Percentiles rank a stretch among this genome's conserved stretches.
These are phyloP conservation scores for Microsporum ferrugineum DNA, from an alignment of 2,329 filamentous ascomycete genomes.

Conservation along the genomic window DNA sequence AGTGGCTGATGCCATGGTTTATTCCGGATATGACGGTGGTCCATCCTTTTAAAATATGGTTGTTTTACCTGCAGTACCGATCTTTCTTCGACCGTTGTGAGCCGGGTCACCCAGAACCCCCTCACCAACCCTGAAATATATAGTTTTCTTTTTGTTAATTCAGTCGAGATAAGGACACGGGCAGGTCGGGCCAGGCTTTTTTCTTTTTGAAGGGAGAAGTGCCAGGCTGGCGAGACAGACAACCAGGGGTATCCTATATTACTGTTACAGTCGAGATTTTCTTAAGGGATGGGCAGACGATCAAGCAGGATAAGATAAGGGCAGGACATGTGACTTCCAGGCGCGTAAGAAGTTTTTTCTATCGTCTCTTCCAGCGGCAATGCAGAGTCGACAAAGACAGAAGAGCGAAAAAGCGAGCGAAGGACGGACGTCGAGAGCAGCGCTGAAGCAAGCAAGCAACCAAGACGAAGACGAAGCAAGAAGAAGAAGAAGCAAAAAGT, in stretches of 20 bases:
- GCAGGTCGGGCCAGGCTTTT: background rate
- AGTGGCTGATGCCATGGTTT: background rate
- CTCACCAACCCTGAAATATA: background rate
- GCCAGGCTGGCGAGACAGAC: background rate
- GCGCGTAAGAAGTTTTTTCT: background rate
- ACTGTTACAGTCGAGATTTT: background rate
- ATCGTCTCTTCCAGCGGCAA: background rate
- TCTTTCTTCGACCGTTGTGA: background rate
- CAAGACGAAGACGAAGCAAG: background rate
- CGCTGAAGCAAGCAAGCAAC: background rate
- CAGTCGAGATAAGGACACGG: background rate
- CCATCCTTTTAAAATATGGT: background rate
- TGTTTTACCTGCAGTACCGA: background rate
- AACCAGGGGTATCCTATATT: background rate
- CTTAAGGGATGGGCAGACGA: background rate
- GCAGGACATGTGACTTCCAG: background rate
- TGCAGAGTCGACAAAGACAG: background rate
- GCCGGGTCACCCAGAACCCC: background rate
- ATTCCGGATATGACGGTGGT: background rate
- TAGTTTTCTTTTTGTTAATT: background rate
- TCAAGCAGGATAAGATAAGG: background rate
- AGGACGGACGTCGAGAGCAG: too few species aligned
- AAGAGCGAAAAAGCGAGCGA: too few species aligned
- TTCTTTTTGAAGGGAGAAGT: background rate
- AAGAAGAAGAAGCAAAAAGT: background rate